Conservation (phyloP, 176 grass and related monocot species). For the Dendrocalamus sinicus region DNA sequence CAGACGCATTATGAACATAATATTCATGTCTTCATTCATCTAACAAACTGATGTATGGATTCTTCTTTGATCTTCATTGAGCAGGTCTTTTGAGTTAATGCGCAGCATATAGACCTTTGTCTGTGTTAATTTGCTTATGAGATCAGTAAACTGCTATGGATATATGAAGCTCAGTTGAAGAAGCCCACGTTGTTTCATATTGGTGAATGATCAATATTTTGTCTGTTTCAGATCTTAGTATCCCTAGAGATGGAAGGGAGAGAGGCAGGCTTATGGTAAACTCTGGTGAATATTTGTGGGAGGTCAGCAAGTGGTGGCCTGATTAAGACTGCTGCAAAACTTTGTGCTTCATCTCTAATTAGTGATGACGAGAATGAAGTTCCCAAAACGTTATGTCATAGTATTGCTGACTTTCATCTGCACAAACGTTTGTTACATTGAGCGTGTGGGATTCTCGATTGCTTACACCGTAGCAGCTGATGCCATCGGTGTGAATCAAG, state of each 20-base stretch:
- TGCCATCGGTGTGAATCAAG: conserved; percentile 59
- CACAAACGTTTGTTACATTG: conserved; percentile 85
- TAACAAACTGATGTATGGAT: background rate
- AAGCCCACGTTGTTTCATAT: background rate
- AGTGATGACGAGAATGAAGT: conserved; percentile 43
- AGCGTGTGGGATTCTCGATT: conserved; percentile 83
- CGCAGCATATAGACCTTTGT: background rate
- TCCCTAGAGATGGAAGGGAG: conserved; percentile 32
- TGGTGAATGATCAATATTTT: conserved; percentile 25
- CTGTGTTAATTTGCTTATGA: conserved; percentile 26
- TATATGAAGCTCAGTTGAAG: conserved; percentile 18
- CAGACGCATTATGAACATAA: background rate
- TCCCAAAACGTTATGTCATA: conserved; percentile 78
- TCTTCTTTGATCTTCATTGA: conserved; percentile 8
- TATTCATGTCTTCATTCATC: background rate
- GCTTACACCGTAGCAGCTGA: conserved; percentile 71
- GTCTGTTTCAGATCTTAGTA: conserved; percentile 15
- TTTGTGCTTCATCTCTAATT: background rate
- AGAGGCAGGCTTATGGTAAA: conserved; percentile 47
- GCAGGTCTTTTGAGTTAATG: conserved; percentile 30
- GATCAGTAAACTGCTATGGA: conserved; percentile 24
- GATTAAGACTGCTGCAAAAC: conserved; percentile 20
- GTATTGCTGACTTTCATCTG: conserved; percentile 81
- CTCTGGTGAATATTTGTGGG: conserved; percentile 45
- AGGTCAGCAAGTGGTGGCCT: conserved; percentile 42